Evolutionary conservation across 192 early-diverging fungal species (phyloP), one percentile per base, ranked within the genome.

Genomic region (Radiomyces spectabilis): DNA sequence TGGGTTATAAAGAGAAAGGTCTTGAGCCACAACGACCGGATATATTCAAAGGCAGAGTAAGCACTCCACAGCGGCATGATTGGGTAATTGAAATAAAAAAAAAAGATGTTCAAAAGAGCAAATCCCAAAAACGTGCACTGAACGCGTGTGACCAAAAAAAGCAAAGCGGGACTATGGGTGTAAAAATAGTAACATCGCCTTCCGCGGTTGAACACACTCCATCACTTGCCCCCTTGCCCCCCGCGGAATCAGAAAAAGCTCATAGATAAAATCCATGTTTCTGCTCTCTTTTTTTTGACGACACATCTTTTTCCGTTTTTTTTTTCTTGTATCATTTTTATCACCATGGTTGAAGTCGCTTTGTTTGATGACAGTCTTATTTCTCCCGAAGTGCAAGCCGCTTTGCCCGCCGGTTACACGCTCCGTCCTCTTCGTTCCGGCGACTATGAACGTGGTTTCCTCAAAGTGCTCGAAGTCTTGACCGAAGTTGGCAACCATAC

Each of bases 381-480:
- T 51, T 88, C 84, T 8, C 77, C 78, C 21, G 74, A 83, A 52
- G 83, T 92, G 5, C 81, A 78, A 44, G 71, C 71, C 1, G 41
- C 51, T 3, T 69, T 92, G 30, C 82, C 82, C 27, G 42, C 69
- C 7, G 87, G 87, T 1, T 86, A 88, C 58, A 71, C 69, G 2
- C 51, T 93, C 35, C 66, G 90, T 16, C 85, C 90, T 13, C 69
- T 93, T 5, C 59, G 70, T 33, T 47, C 62, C 6, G 66, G 63
- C 16, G 90, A 93, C 54, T 91, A 88, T 70, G 87, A 91, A 54
- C 83, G 84, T 37, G 87, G 86, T 53, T 80, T 77, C 66, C 54
- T 80, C 27, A 61, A 74, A 56, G 68, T 65, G 12, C 78, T 91
- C 27, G 71, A 77, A 40, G 78, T 82, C 45, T 71, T 93, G 39